Evolutionary conservation across 495 filamentous ascomycete genomes (phyloP).

Genomic region (Penicillium psychrofluorescens): DNA sequence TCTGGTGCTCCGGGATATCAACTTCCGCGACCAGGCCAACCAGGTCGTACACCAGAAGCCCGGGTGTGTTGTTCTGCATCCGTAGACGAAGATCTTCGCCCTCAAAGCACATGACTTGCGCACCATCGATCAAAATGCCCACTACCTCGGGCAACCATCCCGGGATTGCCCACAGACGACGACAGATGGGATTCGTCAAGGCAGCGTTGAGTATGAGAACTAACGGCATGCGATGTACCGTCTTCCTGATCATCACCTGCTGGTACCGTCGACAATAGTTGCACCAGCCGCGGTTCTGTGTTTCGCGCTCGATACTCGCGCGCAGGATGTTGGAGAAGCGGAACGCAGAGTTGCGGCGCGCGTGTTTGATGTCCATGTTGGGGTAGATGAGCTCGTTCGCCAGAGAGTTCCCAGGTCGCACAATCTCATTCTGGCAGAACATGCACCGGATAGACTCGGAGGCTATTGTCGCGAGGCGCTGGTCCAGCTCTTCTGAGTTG

Average conservation of each 20-base stretch:
- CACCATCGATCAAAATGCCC: conserved; percentile 73
- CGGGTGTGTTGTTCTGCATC: conserved; percentile 54
- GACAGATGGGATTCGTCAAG: conserved; percentile 59
- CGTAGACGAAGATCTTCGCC: conserved; percentile 62
- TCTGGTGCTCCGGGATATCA: conserved; percentile 71
- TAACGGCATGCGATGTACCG: conserved; percentile 68
- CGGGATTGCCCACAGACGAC: conserved; percentile 75
- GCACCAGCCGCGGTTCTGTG: conserved; percentile 81
- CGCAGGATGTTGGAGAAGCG: conserved; percentile 80
- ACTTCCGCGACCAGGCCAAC: conserved; percentile 89
- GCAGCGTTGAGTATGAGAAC: conserved; percentile 82
- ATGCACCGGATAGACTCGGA: conserved; percentile 65
- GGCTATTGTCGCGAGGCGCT: conserved; percentile 48
- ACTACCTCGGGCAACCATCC: conserved; percentile 91
- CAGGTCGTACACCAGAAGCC: conserved; percentile 78
- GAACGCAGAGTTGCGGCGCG: conserved; percentile 46
- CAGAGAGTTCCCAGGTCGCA: conserved; percentile 57
- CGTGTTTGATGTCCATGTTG: conserved; percentile 36
- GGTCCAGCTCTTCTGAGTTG: conserved; percentile 51
- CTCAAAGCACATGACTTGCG: conserved; percentile 83
- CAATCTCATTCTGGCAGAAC: conserved; percentile 72
- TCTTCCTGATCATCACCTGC: conserved; percentile 68
- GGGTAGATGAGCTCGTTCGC: conserved; percentile 85
- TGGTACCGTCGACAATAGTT: conserved; percentile 81
- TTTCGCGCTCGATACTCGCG: conserved; percentile 77